These are phyloP conservation scores for Aspergillus jensenii DNA, from an alignment of 2,329 filamentous ascomycete species.

Conservation along the genomic window DNA sequence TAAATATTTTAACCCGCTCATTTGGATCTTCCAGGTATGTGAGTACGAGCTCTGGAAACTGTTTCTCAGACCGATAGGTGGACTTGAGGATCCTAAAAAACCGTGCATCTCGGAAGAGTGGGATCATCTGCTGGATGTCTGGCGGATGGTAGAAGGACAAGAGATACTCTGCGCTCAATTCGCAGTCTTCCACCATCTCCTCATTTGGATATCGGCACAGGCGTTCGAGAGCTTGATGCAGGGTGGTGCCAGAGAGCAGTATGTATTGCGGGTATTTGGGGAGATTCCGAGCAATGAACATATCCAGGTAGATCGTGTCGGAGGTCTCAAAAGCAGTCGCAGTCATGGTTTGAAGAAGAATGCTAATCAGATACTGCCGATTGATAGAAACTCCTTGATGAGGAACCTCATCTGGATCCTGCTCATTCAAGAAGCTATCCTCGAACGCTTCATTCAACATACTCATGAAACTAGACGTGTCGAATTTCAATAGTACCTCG, in stretches of 20 bases:
- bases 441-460: constrained; percentile 97
- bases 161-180: constrained; percentile 94
- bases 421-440: constrained; percentile 86
- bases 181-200: constrained; percentile 86
- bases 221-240: constrained; percentile 76
- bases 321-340: constrained; percentile 66
- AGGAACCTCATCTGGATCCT: constrained; percentile 62
- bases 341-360: constrained; percentile 88
- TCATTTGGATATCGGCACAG: constrained; percentile 80
- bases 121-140: constrained; percentile 72
- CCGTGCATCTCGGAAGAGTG: constrained; percentile 72
- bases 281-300: constrained; percentile 95
- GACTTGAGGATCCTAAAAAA: constrained; percentile 93
- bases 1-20: constrained; percentile 73
- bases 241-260: constrained; percentile 78
- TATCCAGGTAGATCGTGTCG: constrained; percentile 93
- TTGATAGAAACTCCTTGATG: constrained; percentile 66
- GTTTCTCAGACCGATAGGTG: constrained; percentile 75
- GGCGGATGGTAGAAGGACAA: constrained; percentile 91
- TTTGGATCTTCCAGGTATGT: constrained; percentile 83
- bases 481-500: constrained; percentile 79
- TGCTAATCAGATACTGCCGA: constrained; percentile 88
- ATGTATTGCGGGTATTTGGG: constrained; percentile 97
- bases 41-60: constrained; percentile 74
- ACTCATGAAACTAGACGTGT: constrained; percentile 89